Percentiles rank a stretch among this genome's conserved stretches.
Conservation (phyloP, 1,284 basidiomycete species). For the Ustilago tritici region DNA sequence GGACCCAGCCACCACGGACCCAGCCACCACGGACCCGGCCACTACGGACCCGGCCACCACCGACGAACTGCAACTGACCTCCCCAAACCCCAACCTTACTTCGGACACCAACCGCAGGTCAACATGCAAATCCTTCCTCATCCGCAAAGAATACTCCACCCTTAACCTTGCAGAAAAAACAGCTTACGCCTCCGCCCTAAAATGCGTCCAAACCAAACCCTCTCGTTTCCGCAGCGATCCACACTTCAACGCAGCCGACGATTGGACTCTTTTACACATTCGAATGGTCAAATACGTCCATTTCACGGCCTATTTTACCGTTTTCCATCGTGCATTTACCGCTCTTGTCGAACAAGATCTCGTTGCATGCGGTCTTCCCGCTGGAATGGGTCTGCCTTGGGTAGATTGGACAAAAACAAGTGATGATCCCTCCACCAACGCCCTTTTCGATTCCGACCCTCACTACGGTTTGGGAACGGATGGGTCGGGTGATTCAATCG, state of each 20-base stretch:
- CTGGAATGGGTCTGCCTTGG: conserved; percentile 38
- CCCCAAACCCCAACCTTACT: not conserved
- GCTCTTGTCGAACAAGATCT: conserved; percentile 36
- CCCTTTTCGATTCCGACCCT: conserved; percentile 19
- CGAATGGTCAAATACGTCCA: conserved; percentile 48
- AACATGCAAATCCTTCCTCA: not conserved
- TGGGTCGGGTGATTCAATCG: conserved; percentile 15
- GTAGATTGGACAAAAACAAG: conserved; percentile 38
- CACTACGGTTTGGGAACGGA: conserved; percentile 26
- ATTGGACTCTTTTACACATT: conserved; percentile 45
- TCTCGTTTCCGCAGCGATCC: conserved; percentile 24
- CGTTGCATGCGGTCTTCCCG: conserved; percentile 25
- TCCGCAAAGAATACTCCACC: conserved; percentile 39
- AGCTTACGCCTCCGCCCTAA: conserved; percentile 22
- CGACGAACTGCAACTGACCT: not conserved
- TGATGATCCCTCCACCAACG: conserved; percentile 13
- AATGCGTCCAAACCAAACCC: conserved; percentile 37
- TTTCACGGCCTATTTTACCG: conserved; percentile 38
- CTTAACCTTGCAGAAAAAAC: conserved; percentile 26
- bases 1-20: not conserved
- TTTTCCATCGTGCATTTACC: conserved; percentile 34
- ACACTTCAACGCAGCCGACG: conserved; percentile 27
- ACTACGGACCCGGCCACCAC: not conserved
- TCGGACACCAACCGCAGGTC: not conserved
- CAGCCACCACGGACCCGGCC: not conserved